phyloP scores from a whole-genome alignment of 345 rosid species.

The Trapa bicornis region DNA sequence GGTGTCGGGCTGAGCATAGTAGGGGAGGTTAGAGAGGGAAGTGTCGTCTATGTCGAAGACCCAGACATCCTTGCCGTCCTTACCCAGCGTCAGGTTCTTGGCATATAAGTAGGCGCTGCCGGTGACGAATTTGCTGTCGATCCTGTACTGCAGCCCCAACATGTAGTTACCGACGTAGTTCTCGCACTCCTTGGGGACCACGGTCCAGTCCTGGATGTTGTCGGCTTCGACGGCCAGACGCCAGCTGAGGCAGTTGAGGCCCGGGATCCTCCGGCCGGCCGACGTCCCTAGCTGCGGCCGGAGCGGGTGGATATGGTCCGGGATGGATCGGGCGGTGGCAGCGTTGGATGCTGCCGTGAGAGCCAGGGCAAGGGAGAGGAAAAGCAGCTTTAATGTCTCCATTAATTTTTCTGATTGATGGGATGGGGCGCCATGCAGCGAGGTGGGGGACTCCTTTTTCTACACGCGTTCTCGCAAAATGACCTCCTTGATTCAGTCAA shows the following conservation, averaged over 20 bases:
- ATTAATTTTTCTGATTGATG: background rate
- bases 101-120: constrained; percentile 16
- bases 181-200: constrained; percentile 23
- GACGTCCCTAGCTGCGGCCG: constrained; percentile 7
- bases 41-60: constrained; percentile 59
- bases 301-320: constrained; percentile 10
- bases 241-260: constrained; percentile 29
- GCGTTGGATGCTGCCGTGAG: background rate
- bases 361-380: constrained; percentile 3
- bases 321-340: background rate
- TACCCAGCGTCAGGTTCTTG: constrained; percentile 10
- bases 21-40: constrained; percentile 45
- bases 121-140: constrained; percentile 12
- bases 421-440: background rate
- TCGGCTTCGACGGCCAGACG: constrained; percentile 33
- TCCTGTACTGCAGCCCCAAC: constrained; percentile 26
- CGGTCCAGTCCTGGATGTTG: constrained; percentile 19
- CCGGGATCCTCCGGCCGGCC: constrained; percentile 7
- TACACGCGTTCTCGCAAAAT: background rate
- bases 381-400: background rate
- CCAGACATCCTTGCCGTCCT: constrained; percentile 44
- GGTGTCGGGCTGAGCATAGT: constrained; percentile 19
- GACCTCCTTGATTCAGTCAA: background rate
- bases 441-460: background rate
- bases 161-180: constrained; percentile 29